Percentiles rank a stretch among this genome's conserved stretches.
Evolutionary conservation across 345 rosid genomes (phyloP).

Genomic region (Aethionema arabicum): DNA sequence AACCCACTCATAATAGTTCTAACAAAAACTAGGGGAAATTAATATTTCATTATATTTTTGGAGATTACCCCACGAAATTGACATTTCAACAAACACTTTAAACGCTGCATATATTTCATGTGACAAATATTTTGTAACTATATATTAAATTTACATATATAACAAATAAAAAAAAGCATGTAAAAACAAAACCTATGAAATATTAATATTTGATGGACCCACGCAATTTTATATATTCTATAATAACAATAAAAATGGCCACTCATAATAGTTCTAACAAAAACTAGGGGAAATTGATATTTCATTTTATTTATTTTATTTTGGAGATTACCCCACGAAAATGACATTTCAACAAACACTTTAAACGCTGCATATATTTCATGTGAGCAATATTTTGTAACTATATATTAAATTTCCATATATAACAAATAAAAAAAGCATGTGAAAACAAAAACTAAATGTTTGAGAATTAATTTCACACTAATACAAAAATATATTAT

Average conservation of each 20-base stretch:
- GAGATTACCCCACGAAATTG: no score
- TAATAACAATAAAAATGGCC: not conserved
- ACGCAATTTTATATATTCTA: slow-evolving; percentile 4
- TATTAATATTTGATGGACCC: slow-evolving; percentile 20
- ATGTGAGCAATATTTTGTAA: not conserved
- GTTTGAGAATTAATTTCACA: not conserved
- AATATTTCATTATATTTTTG: no score
- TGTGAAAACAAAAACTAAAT: no score
- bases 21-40: no score
- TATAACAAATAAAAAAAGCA: not conserved
- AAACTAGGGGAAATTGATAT: no score
- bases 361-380: not conserved
- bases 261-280: no score
- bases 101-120: not conserved
- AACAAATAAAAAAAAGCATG: not conserved
- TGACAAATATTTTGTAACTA: not conserved
- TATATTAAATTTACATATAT: no score
- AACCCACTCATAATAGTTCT: no score
- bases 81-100: not conserved
- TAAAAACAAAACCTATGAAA: no score
- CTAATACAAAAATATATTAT: no score
- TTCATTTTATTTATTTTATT: no score
- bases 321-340: no score
- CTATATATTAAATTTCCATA: not conserved
- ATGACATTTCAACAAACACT: not conserved